Percentiles rank a stretch among this genome's conserved stretches.
These are phyloP conservation scores for Hebeloma cylindrosporum DNA, from an alignment of 768 basidiomycete species.

Conservation along the genomic window DNA sequence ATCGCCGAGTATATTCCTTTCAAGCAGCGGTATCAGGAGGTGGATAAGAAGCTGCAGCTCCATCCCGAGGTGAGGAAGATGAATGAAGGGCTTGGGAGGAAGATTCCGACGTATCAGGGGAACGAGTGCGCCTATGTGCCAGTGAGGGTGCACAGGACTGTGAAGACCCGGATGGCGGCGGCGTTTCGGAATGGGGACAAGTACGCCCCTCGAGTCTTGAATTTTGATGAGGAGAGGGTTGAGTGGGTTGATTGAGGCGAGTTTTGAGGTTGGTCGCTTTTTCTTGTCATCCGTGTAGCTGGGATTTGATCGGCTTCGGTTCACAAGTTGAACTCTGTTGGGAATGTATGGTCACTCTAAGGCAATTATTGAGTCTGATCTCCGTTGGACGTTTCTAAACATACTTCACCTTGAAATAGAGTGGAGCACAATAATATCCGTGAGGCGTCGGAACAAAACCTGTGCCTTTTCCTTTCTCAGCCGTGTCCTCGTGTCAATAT, in stretches of 20 bases:
- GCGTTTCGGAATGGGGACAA: slow-evolving; percentile 31
- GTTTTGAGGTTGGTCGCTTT: background rate
- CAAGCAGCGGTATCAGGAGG: slow-evolving; percentile 36
- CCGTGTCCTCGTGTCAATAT: too few relatives aligned
- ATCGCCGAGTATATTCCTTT: slow-evolving; percentile 28
- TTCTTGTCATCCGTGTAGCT: background rate
- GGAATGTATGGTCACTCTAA: too few relatives aligned
- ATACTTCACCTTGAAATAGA: too few relatives aligned
- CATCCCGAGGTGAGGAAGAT: slow-evolving; percentile 28
- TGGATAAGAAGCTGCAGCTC: slow-evolving; percentile 17
- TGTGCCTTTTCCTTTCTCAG: too few relatives aligned
- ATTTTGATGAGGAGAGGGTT: slow-evolving; percentile 29
- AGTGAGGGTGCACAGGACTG: slow-evolving; percentile 49
- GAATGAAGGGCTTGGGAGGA: slow-evolving; percentile 40
- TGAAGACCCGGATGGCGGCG: slow-evolving; percentile 56
- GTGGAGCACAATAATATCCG: too few relatives aligned
- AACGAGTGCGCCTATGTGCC: too few relatives aligned
- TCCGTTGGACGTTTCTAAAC: too few relatives aligned
- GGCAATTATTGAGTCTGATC: too few relatives aligned
- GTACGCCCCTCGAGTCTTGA: slow-evolving; percentile 38
- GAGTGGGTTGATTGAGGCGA: slow-evolving; percentile 39
- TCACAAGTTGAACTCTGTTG: too few relatives aligned
- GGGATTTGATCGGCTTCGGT: background rate
- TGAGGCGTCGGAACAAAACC: too few relatives aligned
- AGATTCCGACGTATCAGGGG: slow-evolving; percentile 40